Base-by-base conservation (phyloP, 441 rosid species). In the Manihot esculenta region DNA sequence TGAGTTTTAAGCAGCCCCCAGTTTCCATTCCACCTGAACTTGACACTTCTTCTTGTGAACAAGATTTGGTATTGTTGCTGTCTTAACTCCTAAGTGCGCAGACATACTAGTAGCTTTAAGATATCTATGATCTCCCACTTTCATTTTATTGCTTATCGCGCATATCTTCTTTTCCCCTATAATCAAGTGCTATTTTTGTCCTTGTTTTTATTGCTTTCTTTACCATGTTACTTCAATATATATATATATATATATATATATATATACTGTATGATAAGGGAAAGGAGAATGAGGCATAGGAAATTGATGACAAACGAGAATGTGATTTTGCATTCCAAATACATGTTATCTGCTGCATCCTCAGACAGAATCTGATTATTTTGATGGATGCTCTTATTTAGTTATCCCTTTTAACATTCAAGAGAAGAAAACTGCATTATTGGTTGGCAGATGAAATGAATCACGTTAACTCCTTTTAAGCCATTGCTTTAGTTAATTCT, bases 1-100 rank as follows among this genome's bases (percentile, higher is more conserved):
- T 91, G 99, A 90, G 89, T 78, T 86, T 88, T 64, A 91, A 84
- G 84, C 81, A 82, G 82, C 89, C 86, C 60, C 83, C 87, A 42
- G 48, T 83, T 74, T 67, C 80, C 3, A 57, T 87, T 73, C 95
- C 95, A 72, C 79, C 87, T 38, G 92, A 89, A 79, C 85, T 91
- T 47, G 93, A 86, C 79, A 78, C 85, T 35, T 82, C 94, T 63
- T 75, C 81, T 72, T 93, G 96, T 74, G 82, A 81, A 78, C 77
- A 74, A 10, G 76, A 87, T 79, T 54, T 47, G 95, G 96, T 89
- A 89, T 68, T 66, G 35, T 66, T 60, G 71, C 70, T 66, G 26
- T n/a, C 72, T 51, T n/a, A n/a, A n/a, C n/a, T n/a, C n/a, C 66
- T 12, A 44, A 74, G 26, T 74, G 62, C 47, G 38, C 41, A 24